Base-by-base conservation (phyloP, 352 stramenopile species). In the Peronospora tabacina region DNA sequence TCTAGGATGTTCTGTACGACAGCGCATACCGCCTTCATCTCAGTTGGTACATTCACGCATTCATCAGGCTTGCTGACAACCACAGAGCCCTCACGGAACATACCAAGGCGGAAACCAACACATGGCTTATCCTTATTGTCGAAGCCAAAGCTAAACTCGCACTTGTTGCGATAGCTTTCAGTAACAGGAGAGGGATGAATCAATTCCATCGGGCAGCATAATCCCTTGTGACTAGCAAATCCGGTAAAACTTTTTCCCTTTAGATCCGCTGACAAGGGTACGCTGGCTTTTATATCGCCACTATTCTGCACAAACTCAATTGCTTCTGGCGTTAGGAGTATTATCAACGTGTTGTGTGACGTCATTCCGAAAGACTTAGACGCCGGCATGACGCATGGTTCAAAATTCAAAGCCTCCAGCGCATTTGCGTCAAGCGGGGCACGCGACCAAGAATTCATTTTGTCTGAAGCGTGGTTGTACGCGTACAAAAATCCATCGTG, bases 161-260 rank as follows among this genome's bases (percentile, higher is more conserved):
- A 97, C 72, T 98, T 99, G 81, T 99, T 98, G 28, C 95, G 76
- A 66, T 98, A 97, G 19, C 87, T 85, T 60, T 90, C 73, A 1
- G 79, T 79, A 36, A 72, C 56, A 2, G 90, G 91, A 20, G 87
- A 97, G 11, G 78, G 62, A 12, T 88, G 58, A 40, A 97, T 94
- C 32, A 81, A 75, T 33, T 97, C 75, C 59, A 97, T 84, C 0
- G 77, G 65, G 38, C 85, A 95, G 58, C 79, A 89, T 15, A 93
- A 51, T 0, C 79, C 79, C 44, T 89, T 90, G 71, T 93, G 79
- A 44, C 78, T 90, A 1, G 81, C 75, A 43, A 92, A 87, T 0
- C 74, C 78, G 0, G 62, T 70, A 54, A 91, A 66, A 12, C 15
- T 49, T 0, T 43, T 35, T 10, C 42, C 40, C 40, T 51, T 54